A percentile compares a stretch with the other conserved stretches of the same genome.
Evolutionary conservation across 305 asterid genomes (phyloP).

Genomic region (Solanum hybrid): DNA sequence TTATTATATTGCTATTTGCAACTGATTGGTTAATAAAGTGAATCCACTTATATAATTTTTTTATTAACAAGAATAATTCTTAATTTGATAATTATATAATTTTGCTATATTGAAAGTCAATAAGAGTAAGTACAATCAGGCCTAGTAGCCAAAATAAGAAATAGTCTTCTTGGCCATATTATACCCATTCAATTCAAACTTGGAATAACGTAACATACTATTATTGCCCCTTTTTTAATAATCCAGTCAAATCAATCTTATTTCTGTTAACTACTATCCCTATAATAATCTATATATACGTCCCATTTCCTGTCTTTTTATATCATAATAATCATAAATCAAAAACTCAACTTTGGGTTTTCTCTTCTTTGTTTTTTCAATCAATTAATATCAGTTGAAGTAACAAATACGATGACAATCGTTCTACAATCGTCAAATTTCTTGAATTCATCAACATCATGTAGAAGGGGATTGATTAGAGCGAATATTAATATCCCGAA

Average conservation of each 20-base stretch:
- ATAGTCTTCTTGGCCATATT: not conserved
- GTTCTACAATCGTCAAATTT: constrained; percentile 10
- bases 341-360: not conserved
- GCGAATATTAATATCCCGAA: constrained; percentile 12
- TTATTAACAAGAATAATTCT: not conserved
- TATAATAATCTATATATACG: not conserved
- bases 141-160: not conserved
- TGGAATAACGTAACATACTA: not conserved
- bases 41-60: not conserved
- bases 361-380: not conserved
- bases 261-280: not conserved
- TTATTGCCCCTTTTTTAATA: not conserved
- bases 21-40: not conserved
- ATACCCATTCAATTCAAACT: constrained; percentile 1
- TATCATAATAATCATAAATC: not conserved
- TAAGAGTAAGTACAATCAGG: not conserved
- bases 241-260: not conserved
- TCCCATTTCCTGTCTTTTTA: not conserved
- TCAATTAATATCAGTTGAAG: not conserved
- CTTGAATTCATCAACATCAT: not conserved
- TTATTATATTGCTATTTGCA: not conserved
- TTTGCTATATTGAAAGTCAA: not conserved
- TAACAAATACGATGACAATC: not conserved
- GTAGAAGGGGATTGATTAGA: not conserved
- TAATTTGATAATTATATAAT: not conserved